Base-by-base conservation (phyloP, 306 rosid species). In the Biancaea sappan region DNA sequence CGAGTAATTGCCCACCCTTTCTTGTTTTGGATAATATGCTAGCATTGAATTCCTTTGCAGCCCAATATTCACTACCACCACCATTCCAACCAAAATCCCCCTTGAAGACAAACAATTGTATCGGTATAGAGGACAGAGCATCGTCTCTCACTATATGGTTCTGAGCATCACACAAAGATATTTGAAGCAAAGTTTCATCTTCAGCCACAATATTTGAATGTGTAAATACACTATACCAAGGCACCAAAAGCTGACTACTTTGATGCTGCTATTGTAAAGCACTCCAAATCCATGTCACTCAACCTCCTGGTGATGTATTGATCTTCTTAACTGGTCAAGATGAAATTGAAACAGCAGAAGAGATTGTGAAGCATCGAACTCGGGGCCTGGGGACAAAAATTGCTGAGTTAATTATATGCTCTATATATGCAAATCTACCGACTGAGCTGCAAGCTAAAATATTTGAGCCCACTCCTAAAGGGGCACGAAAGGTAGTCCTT, bases 41-140 rank as follows among this genome's bases (percentile, higher is more conserved):
- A 25, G 19, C 13, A 28, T 34, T 66, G 71, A 91, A 88, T 14
- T 91, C 84, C 8, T 41, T 37, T 15, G 81, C 53, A 0, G 73
- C 81, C 90, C 92, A 85, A 40, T 88, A 83, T 25, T 87, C 84
- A 9, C 52, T 57, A 8, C 67, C n/a, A n/a, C n/a, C n/a, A n/a
- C n/a, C 84, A 35, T 75, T 44, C 0, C 25, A 51, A 41, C 76
- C 72, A 19, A 87, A 85, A 13, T 69, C 90, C 3, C 88, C 90
- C 6, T 72, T 6, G 10, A 91, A 73, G 15, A 78, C 79, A 10
- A 73, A 77, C 6, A 91, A 15, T 63, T 70, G 57, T 29, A 85
- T 29, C 84, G 40, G 80, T 15, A 77, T 1, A 0, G 50, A 73
- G 38, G 85, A 80, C 19, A 75, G 50, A 3, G 86, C 77, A 62